A percentile compares a stretch with the other conserved stretches of the same genome.
These are phyloP conservation scores for Pichia sp. DNA, from an alignment of 1,139 yeast species.

Conservation along the genomic window DNA sequence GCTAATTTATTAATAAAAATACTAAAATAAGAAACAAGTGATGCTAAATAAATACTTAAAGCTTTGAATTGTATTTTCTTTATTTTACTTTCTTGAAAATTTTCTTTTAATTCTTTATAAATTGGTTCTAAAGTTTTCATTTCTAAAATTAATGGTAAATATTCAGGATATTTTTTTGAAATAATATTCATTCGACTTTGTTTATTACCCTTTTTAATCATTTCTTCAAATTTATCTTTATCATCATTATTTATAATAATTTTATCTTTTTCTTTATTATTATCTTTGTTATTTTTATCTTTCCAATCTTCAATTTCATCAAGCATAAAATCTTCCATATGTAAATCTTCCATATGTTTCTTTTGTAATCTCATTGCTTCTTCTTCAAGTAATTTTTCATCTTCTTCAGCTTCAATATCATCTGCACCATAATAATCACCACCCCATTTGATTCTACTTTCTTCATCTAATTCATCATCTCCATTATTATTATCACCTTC, in stretches of 20 bases:
- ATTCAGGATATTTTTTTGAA: conserved; percentile 72
- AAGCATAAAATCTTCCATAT: conserved; percentile 76
- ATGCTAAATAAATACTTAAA: conserved; percentile 67
- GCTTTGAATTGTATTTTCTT: conserved; percentile 52
- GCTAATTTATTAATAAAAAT: conserved; percentile 52
- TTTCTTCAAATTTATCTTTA: conserved; percentile 25
- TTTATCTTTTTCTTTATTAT: conserved; percentile 19
- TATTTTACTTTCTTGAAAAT: conserved; percentile 33
- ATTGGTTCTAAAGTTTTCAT: conserved; percentile 41
- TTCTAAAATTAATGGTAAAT: conserved; percentile 69
- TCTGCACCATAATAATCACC: conserved; percentile 78
- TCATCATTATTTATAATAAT: conserved; percentile 19
- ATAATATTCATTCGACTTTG: conserved; percentile 44
- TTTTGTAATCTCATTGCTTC: conserved; percentile 88
- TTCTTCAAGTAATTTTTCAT: conserved; percentile 70
- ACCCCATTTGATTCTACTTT: conserved; percentile 66
- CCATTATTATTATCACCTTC: conserved; percentile 33
- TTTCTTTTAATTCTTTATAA: conserved; percentile 33
- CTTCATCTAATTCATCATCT: conserved; percentile 34
- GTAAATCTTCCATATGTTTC: conserved; percentile 72
- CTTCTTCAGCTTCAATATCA: conserved; percentile 58
- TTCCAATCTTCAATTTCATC: conserved; percentile 78
- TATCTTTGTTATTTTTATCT: conserved; percentile 33
- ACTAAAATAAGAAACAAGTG: conserved; percentile 71
- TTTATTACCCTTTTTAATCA: conserved; percentile 32